Conservation (phyloP, 305 asterid genomes). For the Rubia balearica region DNA sequence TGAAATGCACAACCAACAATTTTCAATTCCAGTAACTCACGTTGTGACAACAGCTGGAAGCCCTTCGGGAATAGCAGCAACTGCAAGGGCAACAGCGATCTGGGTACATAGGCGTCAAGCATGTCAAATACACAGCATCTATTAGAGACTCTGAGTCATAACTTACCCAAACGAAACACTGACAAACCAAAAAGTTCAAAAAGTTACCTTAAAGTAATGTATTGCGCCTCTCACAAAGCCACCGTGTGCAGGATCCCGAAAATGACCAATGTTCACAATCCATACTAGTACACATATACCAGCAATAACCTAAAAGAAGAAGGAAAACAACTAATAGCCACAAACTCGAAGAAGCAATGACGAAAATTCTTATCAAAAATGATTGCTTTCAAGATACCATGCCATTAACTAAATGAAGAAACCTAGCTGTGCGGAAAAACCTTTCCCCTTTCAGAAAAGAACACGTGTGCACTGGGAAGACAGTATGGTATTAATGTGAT, state of each 20-base stretch:
- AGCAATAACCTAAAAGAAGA: constrained; percentile 77
- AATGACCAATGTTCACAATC: constrained; percentile 97
- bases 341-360: constrained; percentile 14
- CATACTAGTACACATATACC: constrained; percentile 96
- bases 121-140: constrained; percentile 6
- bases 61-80: constrained; percentile 99
- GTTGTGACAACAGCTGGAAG: constrained; percentile 99
- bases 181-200: neutral
- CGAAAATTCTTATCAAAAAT: neutral
- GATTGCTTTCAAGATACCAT: neutral
- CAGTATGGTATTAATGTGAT: neutral
- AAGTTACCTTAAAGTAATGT: constrained; percentile 88
- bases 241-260: constrained; percentile 95
- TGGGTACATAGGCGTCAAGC: constrained; percentile 26
- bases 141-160: neutral
- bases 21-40: constrained; percentile 41
- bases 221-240: constrained; percentile 92
- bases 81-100: constrained; percentile 99
- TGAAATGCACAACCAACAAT: constrained; percentile 16
- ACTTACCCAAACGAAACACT: neutral
- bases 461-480: neutral
- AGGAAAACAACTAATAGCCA: constrained; percentile 11
- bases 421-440: neutral
- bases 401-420: neutral
- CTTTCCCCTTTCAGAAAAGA: neutral